Base-by-base conservation (phyloP, 305 asterid species). In the Rubia tinctorum region DNA sequence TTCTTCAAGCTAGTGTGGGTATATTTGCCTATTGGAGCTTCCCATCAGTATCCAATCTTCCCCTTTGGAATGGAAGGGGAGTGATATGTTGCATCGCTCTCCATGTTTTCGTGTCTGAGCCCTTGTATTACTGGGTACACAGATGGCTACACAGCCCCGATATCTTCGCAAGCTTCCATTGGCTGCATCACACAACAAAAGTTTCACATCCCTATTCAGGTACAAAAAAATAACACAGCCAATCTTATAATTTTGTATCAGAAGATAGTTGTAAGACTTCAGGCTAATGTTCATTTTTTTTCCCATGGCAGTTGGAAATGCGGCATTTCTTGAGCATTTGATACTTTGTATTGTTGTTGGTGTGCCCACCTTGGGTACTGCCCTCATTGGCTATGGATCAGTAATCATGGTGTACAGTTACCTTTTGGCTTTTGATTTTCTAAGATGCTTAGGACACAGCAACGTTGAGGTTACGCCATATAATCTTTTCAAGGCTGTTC, bases 371-470 rank as follows among this genome's bases (percentile, higher is more conserved):
- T 62, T 92, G 78, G 98, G 96, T 66, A 85, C 94, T 59, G 74
- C 79, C 66, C 75, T 84, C 10, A 44, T 85, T 64, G 99, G 99
- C 44, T 83, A 77, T 62, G 98, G 98, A n/a, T 95, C 99, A 51
- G 78, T 90, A 76, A 71, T 72, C 75, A 70, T 85, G 87, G 76
- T 87, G 82, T 90, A 88, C 70, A 58, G 85, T 74, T 89, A 95
- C 72, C 73, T 88, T 65, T 68, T 95, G 92, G 75, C 68, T n/a
- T 95, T 90, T 45, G 99, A 95, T 85, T 89, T 84, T 73, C 88
- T 95, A 39, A 91, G 89, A 80, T 92, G 98, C 81, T 76, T 95
- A 82, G 91, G 93, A 45, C 95, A 92, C 71, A 81, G 87, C 86
- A 92, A 95, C 64, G 89, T 89, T 60, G 97, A 92, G 80, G 81